Evolutionary conservation across 208 protist genomes (phyloP), one percentile per base, ranked within the genome.

Genomic region (Crithidia sp.): DNA sequence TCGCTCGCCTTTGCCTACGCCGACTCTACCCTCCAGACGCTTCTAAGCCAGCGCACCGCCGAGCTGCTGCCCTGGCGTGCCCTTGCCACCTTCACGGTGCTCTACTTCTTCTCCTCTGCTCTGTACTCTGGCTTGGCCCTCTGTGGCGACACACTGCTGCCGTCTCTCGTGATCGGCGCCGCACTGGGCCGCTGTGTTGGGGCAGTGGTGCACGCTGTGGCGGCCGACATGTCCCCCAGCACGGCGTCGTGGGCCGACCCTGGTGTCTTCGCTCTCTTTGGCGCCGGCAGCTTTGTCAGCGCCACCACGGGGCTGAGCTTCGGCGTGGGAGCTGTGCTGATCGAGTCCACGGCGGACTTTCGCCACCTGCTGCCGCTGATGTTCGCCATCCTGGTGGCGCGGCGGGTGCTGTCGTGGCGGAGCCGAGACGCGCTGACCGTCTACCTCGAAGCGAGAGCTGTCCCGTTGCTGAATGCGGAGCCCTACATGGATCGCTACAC

Each of bases 211-310:
- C 66, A 74, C 52, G 16, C 59, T 9, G 40, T 59, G 2, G 74
- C 71, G 0, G 55, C 45, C 7, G 8, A 7, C 3, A 12, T 39
- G 10, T 45, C 8, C 41, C 7, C 4, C 7, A 6, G 55, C 2
- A 67, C 74, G 3, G 19, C 76, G 4, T 60, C 74, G n/a, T 90
- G 85, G 85, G 79, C 79, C 6, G 85, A 90, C 71, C 82, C 82
- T 7, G 82, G 82, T 7, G 76, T 80, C 19, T 90, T 85, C 66
- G 85, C 85, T 7, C 77, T 90, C 54, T 79, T 90, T 64, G 85
- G 85, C 17, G 85, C 85, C n/a, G 85, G 82, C 28, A 82, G 85
- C 71, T 90, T 90, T 54, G 37, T 90, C 44, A 77, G 79, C 50
- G 82, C 77, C 19, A 81, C 72, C 17, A 81, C 82, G 7, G 82